A percentile compares a stretch with the other conserved stretches of the same genome.
These are phyloP conservation scores for Sclerotinia borealis DNA, from an alignment of 2,329 filamentous ascomycete genomes.

Conservation along the genomic window DNA sequence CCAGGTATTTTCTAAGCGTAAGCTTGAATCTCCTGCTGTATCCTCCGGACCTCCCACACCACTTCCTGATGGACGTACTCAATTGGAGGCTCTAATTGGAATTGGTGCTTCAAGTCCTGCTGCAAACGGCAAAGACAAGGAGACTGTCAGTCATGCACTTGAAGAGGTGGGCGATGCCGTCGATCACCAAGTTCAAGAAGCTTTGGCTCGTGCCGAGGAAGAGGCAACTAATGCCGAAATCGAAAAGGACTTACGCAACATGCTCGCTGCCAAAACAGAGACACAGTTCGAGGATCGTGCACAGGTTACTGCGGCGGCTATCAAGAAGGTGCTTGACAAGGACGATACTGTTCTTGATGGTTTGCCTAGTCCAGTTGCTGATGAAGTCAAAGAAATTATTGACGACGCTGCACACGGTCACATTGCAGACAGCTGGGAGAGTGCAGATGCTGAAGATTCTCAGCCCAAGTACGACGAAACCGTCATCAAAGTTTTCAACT, in stretches of 20 bases:
- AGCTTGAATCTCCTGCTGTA: constrained; percentile 24
- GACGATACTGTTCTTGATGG: constrained; percentile 51
- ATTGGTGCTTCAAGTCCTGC: constrained; percentile 25
- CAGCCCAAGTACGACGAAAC: constrained; percentile 59
- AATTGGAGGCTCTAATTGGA: constrained; percentile 33
- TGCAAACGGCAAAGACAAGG: constrained; percentile 36
- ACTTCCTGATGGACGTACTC: constrained; percentile 33
- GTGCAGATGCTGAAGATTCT: constrained; percentile 60
- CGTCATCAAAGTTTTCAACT: constrained; percentile 80
- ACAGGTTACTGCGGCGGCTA: constrained; percentile 40
- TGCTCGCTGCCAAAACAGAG: constrained; percentile 46
- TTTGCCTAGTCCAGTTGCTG: constrained; percentile 46
- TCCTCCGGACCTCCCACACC: constrained; percentile 26
- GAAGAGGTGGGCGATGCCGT: constrained; percentile 4
- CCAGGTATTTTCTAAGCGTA: constrained; percentile 24
- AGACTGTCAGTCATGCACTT: constrained; percentile 63
- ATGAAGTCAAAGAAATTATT: constrained; percentile 51
- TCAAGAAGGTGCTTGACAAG: constrained; percentile 50
- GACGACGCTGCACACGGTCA: constrained; percentile 48
- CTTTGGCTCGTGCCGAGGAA: constrained; percentile 47
- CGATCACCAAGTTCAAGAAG: constrained; percentile 28
- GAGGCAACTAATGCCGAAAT: constrained; percentile 45
- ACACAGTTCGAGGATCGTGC: constrained; percentile 48
- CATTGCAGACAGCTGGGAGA: constrained; percentile 88
- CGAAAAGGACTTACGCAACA: constrained; percentile 42